These are phyloP conservation scores for Coelastrella sp. DNA, from an alignment of 139 green algal genomes.

Conservation along the genomic window DNA sequence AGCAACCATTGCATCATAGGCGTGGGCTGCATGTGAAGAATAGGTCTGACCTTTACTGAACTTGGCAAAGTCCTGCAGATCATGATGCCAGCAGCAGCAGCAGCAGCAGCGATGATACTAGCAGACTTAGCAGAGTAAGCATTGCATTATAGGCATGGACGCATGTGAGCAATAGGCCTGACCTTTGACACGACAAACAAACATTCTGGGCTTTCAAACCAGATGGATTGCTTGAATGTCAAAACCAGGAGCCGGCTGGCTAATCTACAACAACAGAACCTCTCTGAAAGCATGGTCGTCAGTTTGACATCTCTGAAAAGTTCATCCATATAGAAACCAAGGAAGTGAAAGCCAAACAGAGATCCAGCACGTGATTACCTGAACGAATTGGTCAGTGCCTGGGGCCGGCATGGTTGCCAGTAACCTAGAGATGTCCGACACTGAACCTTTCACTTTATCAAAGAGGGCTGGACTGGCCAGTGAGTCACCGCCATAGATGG, in stretches of 20 bases:
- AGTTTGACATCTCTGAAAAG: background rate
- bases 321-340: background rate
- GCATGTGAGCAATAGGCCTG: too few species aligned
- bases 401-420: background rate
- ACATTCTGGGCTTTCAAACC: too few species aligned
- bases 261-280: too few species aligned
- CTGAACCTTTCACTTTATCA: background rate
- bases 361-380: background rate
- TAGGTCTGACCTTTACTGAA: background rate
- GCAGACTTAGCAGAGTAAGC: too few species aligned
- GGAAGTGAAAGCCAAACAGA: background rate
- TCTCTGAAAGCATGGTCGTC: too few species aligned
- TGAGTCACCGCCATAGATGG: slow-evolving; percentile 1
- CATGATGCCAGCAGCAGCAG: background rate
- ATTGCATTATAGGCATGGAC: too few species aligned
- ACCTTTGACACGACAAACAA: too few species aligned
- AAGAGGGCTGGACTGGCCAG: background rate
- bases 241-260: too few species aligned
- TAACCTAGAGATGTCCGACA: background rate
- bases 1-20: slow-evolving; percentile 27
- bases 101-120: background rate
- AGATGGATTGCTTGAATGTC: too few species aligned
- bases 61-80: background rate
- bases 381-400: background rate
- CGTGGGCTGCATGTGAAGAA: background rate